phyloP scores from a whole-genome alignment of 129 eudicot genomes.

The Ambrosia trifida region DNA sequence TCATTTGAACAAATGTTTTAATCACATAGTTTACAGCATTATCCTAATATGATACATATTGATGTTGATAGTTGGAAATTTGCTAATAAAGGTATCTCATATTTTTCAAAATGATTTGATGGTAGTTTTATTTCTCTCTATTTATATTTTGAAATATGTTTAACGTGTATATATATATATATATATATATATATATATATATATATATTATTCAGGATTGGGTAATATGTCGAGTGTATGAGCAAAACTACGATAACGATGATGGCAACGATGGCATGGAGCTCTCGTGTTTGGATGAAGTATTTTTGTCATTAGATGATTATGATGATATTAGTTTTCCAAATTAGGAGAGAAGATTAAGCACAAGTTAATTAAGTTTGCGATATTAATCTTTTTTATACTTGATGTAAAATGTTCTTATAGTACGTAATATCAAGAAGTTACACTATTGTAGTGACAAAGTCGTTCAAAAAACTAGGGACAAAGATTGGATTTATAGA shows the following conservation, averaged over 20 bases:
- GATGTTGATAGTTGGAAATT: background rate
- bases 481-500: background rate
- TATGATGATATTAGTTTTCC: conserved; percentile 76
- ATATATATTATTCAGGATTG: conserved; percentile 61
- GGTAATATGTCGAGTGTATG: conserved; percentile 80
- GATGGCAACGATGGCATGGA: conserved; percentile 53
- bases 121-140: background rate
- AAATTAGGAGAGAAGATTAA: conserved; percentile 31
- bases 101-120: background rate
- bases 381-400: conserved; percentile 5
- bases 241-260: conserved; percentile 44
- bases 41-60: background rate
- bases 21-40: too few species aligned
- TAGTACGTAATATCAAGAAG: conserved; percentile 17
- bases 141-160: background rate
- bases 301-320: conserved; percentile 79
- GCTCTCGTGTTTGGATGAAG: conserved; percentile 91
- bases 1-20: too few species aligned
- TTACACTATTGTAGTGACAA: conserved; percentile 22
- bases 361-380: background rate
- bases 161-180: background rate
- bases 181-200: background rate
- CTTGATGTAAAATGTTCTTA: conserved; percentile 16
- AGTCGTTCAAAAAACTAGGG: background rate
- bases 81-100: background rate